phyloP scores from a whole-genome alignment of 2,329 filamentous ascomycete genomes.

The Alternaria arborescens region DNA sequence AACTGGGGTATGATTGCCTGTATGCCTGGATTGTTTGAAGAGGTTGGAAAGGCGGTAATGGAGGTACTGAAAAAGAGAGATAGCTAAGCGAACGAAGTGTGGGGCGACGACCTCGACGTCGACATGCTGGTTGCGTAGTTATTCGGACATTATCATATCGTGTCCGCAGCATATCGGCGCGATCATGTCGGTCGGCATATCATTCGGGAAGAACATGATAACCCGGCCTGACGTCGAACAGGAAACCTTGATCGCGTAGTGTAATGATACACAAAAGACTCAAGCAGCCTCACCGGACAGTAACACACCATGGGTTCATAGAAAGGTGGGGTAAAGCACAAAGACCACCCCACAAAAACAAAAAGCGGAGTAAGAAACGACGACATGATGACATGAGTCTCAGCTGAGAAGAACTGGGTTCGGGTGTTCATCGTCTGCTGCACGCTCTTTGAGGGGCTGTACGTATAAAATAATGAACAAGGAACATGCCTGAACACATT shows the following conservation, averaged over 20 bases:
- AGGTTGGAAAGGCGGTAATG: conserved; percentile 38
- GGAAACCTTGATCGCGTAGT: neutral
- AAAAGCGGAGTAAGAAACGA: conserved; percentile 2
- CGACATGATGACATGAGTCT: conserved; percentile 29
- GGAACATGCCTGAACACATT: conserved; percentile 1
- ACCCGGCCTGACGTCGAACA: neutral
- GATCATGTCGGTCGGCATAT: neutral
- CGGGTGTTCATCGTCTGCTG: neutral
- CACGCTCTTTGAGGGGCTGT: neutral
- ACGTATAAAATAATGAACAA: neutral
- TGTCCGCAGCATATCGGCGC: neutral
- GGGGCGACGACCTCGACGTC: neutral
- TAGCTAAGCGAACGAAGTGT: neutral
- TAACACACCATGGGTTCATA: conserved; percentile 23
- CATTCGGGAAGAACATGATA: neutral
- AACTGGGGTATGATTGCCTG: conserved; percentile 50
- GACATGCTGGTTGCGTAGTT: neutral
- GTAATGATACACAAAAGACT: neutral
- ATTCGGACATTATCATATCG: neutral
- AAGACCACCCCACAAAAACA: neutral
- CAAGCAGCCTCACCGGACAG: conserved; percentile 31
- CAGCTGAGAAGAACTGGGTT: conserved; percentile 19
- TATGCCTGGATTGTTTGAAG: conserved; percentile 37
- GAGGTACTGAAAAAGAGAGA: conserved; percentile 36
- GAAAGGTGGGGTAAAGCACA: conserved; percentile 37